phyloP scores from a whole-genome alignment of 2,329 filamentous ascomycete genomes.

The Fusarium sp. region DNA sequence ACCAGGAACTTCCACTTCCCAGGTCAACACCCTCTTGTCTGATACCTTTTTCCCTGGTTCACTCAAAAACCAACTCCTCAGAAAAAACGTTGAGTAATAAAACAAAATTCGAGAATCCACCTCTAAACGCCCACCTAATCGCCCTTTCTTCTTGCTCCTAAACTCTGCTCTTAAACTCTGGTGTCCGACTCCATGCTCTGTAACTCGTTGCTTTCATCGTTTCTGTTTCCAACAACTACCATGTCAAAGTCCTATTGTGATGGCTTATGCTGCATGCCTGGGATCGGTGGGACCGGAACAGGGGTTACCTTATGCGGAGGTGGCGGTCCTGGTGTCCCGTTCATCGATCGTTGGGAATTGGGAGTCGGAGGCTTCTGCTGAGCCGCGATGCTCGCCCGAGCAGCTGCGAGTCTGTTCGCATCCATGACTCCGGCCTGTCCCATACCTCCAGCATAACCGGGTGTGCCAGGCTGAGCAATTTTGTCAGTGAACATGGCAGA shows the following conservation, averaged over 20 bases:
- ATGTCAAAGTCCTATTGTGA: slow-evolving; percentile 33
- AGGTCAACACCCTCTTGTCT: slow-evolving; percentile 23
- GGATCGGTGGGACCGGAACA: slow-evolving; percentile 59
- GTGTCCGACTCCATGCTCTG: background rate
- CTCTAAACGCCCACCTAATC: slow-evolving; percentile 46
- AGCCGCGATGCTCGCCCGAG: slow-evolving; percentile 54
- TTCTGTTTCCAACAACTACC: slow-evolving; percentile 16
- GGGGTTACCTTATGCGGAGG: slow-evolving; percentile 59
- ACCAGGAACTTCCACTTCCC: slow-evolving; percentile 28
- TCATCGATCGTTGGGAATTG: slow-evolving; percentile 49
- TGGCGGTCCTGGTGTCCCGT: slow-evolving; percentile 53
- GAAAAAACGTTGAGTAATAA: slow-evolving; percentile 31
- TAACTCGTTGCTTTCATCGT: slow-evolving; percentile 15
- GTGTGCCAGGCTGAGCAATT: slow-evolving; percentile 61
- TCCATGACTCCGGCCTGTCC: slow-evolving; percentile 47
- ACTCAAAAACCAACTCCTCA: slow-evolving; percentile 36
- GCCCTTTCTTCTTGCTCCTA: slow-evolving; percentile 15
- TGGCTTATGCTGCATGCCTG: slow-evolving; percentile 52
- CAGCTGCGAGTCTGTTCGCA: slow-evolving; percentile 50
- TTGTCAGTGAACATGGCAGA: slow-evolving; percentile 58
- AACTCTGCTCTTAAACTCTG: slow-evolving; percentile 9
- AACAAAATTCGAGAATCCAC: slow-evolving; percentile 42
- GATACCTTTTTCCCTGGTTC: slow-evolving; percentile 36
- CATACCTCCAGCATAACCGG: slow-evolving; percentile 41
- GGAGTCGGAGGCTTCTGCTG: slow-evolving; percentile 56